A percentile compares a stretch with the other conserved stretches of the same genome.
These are phyloP conservation scores for Lignosus rhinocerotis DNA, from an alignment of 1,284 basidiomycete genomes.

Conservation along the genomic window DNA sequence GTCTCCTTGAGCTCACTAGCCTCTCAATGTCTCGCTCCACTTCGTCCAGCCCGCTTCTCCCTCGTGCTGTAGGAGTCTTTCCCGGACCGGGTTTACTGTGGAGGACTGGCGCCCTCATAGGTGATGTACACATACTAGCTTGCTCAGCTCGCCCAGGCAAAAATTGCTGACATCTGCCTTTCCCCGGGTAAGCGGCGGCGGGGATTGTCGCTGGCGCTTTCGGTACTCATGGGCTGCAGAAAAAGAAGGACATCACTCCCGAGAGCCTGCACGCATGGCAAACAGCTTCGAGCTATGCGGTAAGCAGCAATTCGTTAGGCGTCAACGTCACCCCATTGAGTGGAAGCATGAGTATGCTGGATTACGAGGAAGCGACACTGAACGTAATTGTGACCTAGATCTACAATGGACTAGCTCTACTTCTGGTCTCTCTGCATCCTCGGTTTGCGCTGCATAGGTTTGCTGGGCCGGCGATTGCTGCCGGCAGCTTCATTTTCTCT, in stretches of 20 bases:
- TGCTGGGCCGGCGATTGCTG: conserved; percentile 69
- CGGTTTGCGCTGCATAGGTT: conserved; percentile 63
- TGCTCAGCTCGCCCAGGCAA: background rate
- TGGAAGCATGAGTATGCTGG: no score
- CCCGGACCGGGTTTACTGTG: conserved; percentile 27
- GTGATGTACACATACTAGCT: conserved; percentile 11
- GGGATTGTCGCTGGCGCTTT: conserved; percentile 72
- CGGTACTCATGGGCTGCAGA: conserved; percentile 65
- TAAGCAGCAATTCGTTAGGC: conserved; percentile 34
- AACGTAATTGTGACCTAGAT: conserved; percentile 43
- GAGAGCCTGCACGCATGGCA: conserved; percentile 61
- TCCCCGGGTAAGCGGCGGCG: conserved; percentile 42
- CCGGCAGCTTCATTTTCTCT: conserved; percentile 69
- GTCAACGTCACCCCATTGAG: no score
- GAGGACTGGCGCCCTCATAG: conserved; percentile 33
- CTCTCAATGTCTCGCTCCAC: conserved; percentile 25
- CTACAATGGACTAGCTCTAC: conserved; percentile 75
- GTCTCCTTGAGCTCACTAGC: background rate
- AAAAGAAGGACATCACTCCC: conserved; percentile 47
- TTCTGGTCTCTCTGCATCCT: conserved; percentile 73
- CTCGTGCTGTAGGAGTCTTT: conserved; percentile 15
- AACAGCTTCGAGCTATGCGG: conserved; percentile 65
- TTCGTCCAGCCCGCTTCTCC: conserved; percentile 30
- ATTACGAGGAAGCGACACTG: background rate
- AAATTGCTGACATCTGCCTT: background rate